These are phyloP conservation scores for Liquidambar formosana DNA, from an alignment of 164 flowering plant genomes.

Conservation along the genomic window DNA sequence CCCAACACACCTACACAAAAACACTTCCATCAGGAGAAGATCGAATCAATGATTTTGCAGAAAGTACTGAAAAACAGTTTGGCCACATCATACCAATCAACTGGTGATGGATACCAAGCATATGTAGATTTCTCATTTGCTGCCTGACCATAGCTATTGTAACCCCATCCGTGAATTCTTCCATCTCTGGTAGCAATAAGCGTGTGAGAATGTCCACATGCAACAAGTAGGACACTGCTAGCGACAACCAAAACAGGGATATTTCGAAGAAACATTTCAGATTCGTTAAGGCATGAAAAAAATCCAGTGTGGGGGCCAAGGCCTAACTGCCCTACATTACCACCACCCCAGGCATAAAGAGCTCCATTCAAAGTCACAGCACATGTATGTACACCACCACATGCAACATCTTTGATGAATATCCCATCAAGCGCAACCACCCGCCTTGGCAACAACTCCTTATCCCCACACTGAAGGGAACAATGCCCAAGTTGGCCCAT, in stretches of 20 bases:
- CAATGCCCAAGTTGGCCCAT: slow-evolving; percentile 98
- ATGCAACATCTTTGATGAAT: slow-evolving; percentile 63
- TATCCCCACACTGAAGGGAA: slow-evolving; percentile 87
- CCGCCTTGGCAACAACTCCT: slow-evolving; percentile 89
- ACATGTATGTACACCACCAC: slow-evolving; percentile 98
- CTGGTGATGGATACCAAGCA: slow-evolving; percentile 98
- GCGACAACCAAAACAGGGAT: slow-evolving; percentile 82
- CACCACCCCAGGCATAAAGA: slow-evolving; percentile 97
- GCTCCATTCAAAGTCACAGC: slow-evolving; percentile 79
- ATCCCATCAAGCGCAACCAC: slow-evolving; percentile 85
- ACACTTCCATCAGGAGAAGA: slow-evolving; percentile 12
- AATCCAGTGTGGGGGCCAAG: slow-evolving; percentile 81
- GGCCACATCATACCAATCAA: slow-evolving; percentile 73
- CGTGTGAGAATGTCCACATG: slow-evolving; percentile 96
- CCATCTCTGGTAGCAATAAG: slow-evolving; percentile 79
- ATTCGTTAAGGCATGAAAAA: slow-evolving; percentile 61
- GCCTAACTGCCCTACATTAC: slow-evolving; percentile 89
- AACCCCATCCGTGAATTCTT: slow-evolving; percentile 94
- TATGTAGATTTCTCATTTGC: slow-evolving; percentile 81
- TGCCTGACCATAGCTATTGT: slow-evolving; percentile 95
- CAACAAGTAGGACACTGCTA: slow-evolving; percentile 66
- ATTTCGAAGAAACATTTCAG: slow-evolving; percentile 66
- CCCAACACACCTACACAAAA: slow-evolving; percentile 80
- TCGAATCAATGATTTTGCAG: background rate
- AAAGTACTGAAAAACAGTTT: background rate